Evolutionary conservation across 1,284 basidiomycete species (phyloP).

Genomic region (Apiotrichum domesticum): DNA sequence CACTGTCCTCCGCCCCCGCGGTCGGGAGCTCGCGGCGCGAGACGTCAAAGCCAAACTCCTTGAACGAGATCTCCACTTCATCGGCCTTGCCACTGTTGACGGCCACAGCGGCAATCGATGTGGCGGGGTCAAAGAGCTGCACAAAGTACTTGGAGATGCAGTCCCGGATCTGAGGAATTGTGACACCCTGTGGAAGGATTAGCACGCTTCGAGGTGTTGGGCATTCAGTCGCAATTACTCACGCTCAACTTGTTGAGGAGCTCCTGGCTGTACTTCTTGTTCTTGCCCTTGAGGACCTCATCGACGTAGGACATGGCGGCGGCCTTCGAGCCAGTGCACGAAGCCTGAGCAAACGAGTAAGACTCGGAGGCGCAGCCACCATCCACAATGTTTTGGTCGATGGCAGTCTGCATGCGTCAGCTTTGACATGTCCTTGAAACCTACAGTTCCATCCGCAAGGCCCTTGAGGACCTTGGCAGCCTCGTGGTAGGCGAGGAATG

Average conservation of each 20-base stretch:
- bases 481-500: conserved; percentile 74
- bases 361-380: conserved; percentile 89
- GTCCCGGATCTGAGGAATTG: conserved; percentile 65
- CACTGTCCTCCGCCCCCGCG: conserved; percentile 13
- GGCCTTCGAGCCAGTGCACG: conserved; percentile 76
- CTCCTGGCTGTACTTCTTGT: conserved; percentile 65
- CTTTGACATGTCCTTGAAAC: conserved; percentile 35
- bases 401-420: conserved; percentile 56
- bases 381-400: conserved; percentile 80
- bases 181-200: conserved; percentile 54
- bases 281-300: conserved; percentile 74
- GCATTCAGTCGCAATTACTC: conserved; percentile 2
- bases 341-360: conserved; percentile 69
- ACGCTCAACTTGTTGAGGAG: conserved; percentile 62
- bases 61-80: conserved; percentile 63
- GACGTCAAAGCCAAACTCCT: conserved; percentile 67
- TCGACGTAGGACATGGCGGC: conserved; percentile 77
- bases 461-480: conserved; percentile 68
- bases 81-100: conserved; percentile 74
- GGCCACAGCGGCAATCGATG: conserved; percentile 74
- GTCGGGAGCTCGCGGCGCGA: conserved; percentile 56
- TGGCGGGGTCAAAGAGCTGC: conserved; percentile 73
- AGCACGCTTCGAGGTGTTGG: not conserved
- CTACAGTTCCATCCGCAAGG: conserved; percentile 69
- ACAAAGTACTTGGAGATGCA: conserved; percentile 71